Percentiles rank a stretch among this genome's conserved stretches.
These are phyloP conservation scores for Pyricularia grisea DNA, from an alignment of 2,329 filamentous ascomycete species.

Conservation along the genomic window DNA sequence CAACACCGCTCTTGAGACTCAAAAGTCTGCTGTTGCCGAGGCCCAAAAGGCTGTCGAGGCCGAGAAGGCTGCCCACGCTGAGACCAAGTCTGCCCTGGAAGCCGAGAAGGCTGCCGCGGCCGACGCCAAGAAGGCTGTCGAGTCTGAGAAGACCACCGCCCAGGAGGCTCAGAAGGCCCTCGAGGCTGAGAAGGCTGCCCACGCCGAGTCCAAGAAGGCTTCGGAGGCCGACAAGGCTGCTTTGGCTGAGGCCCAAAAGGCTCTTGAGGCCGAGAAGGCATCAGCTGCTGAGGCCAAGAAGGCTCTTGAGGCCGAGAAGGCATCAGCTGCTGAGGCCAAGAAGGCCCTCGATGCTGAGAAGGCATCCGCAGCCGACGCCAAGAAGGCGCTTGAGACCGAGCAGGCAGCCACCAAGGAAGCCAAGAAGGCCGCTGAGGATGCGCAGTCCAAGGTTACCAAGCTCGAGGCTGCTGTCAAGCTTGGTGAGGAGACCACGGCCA, in stretches of 20 bases:
- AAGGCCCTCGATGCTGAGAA: slow-evolving; percentile 2
- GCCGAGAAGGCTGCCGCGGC: neutral
- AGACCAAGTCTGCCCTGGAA: slow-evolving; percentile 1
- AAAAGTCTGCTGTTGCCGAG: slow-evolving; percentile 3
- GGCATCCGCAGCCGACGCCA: neutral
- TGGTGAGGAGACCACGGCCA: neutral
- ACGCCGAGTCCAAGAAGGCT: neutral
- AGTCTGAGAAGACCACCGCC: neutral
- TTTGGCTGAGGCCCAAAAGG: slow-evolving; percentile 1
- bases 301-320: neutral
- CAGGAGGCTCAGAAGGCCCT: slow-evolving; percentile 2
- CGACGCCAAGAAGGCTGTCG: neutral
- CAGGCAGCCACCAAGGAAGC: neutral
- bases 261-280: neutral
- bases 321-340: neutral
- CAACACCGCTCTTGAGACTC: neutral
- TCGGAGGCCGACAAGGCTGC: neutral
- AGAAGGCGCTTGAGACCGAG: slow-evolving; percentile 1
- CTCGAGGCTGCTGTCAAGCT: slow-evolving; percentile 1
- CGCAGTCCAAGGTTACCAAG: slow-evolving; percentile 2
- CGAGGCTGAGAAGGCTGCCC: slow-evolving; percentile 2
- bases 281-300: neutral
- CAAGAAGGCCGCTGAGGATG: neutral
- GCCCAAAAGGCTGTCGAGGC: slow-evolving; percentile 3
- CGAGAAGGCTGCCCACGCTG: slow-evolving; percentile 5